Evolutionary conservation across 352 stramenopile species (phyloP).

Genomic region (Globisporangium cylindrosporum): DNA sequence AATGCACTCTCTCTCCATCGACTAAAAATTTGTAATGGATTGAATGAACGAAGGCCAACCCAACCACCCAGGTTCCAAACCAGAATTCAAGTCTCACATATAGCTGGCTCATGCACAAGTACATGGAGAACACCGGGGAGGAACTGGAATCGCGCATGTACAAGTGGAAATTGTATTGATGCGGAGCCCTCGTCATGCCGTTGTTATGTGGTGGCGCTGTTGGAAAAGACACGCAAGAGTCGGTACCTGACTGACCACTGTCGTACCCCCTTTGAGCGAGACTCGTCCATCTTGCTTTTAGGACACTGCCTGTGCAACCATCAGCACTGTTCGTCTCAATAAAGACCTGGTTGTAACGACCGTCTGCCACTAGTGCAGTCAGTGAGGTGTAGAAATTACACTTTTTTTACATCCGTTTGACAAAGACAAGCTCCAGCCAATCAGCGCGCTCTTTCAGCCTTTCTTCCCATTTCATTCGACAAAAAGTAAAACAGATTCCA

Average conservation of each 20-base stretch:
- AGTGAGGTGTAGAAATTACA: neutral
- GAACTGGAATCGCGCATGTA: too few species aligned
- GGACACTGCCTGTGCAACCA: too few species aligned
- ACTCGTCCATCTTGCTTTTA: too few species aligned
- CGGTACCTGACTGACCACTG: neutral
- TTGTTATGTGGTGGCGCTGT: neutral
- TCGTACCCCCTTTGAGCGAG: neutral
- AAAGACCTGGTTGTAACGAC: neutral
- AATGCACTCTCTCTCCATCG: too few species aligned
- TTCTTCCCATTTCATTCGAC: neutral
- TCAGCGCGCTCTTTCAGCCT: neutral
- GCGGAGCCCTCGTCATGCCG: neutral
- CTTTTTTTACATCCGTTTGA: neutral
- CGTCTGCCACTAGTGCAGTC: neutral
- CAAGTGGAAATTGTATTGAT: neutral
- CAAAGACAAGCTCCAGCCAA: slow-evolving; percentile 3
- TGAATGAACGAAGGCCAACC: too few species aligned
- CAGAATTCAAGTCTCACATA: too few species aligned
- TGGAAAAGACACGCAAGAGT: neutral
- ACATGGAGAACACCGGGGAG: too few species aligned
- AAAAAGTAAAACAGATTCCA: neutral
- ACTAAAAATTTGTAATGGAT: too few species aligned
- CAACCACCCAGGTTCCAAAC: too few species aligned
- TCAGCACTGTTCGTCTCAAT: too few species aligned
- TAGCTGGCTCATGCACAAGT: too few species aligned